Evolutionary conservation across 1,284 basidiomycete genomes (phyloP), one percentile per base, ranked within the genome.

Genomic region (Golubevia sp.): DNA sequence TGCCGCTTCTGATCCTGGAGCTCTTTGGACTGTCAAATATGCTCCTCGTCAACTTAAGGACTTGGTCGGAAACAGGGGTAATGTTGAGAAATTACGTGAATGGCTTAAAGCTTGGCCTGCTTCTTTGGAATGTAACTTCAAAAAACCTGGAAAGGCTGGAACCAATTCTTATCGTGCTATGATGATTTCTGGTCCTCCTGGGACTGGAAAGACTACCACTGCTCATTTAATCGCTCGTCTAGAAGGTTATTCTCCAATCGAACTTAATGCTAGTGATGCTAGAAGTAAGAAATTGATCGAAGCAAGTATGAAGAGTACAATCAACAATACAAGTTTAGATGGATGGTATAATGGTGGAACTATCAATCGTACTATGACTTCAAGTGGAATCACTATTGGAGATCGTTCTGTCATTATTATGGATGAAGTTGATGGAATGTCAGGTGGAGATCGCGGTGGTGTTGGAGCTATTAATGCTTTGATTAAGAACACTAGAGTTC

Each of bases 391-490:
- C 1, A 78, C 86, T 11, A 89, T 97, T 66, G 92, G 91, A 0
- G 89, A 92, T 70, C 89, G 88, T 75, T 90, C 92, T 0, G 93
- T 94, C 70, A 86, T 99, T 52, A 98, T 99, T 83, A 97, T 99
- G 94, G 97, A 99, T 81, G 97, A 99, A 84, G 96, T 99, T 0
- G 96, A 99, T 75, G 96, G 97, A 6, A 99, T 99, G 94, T 97
- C 94, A 4, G 92, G 93, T 1, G 96, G 96, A 25, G 97, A 99
- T 84, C 88, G 96, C 57, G 96, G 97, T 21, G 96, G 96, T 67
- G 91, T 98, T 0, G 95, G 93, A 27, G 96, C 96, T 6, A 85
- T 99, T 75, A 94, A 94, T 66, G 89, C 90, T 0, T 82, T 99
- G 62, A 97, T 99, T 78, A 94, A 91, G 86, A 98, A 97, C 87